Conservation (phyloP, 2,329 filamentous ascomycete genomes). For the Acrodontium crateriforme region DNA sequence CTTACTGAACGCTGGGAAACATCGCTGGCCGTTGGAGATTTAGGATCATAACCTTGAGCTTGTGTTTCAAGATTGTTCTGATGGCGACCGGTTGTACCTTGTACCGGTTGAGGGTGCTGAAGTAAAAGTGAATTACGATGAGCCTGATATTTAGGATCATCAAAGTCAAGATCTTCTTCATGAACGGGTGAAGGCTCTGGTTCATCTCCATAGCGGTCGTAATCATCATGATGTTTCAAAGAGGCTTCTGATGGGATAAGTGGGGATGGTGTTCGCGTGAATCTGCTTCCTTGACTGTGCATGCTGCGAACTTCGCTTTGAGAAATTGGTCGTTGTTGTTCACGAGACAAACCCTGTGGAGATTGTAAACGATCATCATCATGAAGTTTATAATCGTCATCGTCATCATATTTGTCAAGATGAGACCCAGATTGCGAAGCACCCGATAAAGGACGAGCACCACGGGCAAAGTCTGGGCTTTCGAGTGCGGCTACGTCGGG, state of each 20-base stretch:
- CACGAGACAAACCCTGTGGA: constrained; percentile 13
- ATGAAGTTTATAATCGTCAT: constrained; percentile 39
- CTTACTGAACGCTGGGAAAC: constrained; percentile 21
- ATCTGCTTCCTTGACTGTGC: constrained; percentile 22
- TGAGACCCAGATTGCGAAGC: constrained; percentile 54
- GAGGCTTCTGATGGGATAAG: constrained; percentile 41
- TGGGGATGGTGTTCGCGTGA: constrained; percentile 34
- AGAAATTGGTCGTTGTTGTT: constrained; percentile 7
- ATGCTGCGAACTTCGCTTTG: constrained; percentile 17
- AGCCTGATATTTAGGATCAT: constrained; percentile 67
- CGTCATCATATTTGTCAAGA: constrained; percentile 53
- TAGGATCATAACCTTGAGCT: constrained; percentile 49
- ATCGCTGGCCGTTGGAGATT: constrained; percentile 20
- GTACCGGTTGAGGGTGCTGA: constrained; percentile 64
- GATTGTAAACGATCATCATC: constrained; percentile 41
- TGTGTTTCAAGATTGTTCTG: constrained; percentile 60
- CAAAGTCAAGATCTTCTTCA: constrained; percentile 20
- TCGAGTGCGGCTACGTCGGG: constrained; percentile 18
- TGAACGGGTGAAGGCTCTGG: constrained; percentile 12
- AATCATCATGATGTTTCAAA: constrained; percentile 8
- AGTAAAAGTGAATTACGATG: constrained; percentile 69
- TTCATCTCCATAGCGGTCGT: constrained; percentile 11
- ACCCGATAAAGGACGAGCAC: constrained; percentile 41
- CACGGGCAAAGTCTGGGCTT: constrained; percentile 13
- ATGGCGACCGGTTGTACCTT: constrained; percentile 60